These are phyloP conservation scores for Neophaeococcomyces mojaviensis DNA, from an alignment of 2,329 filamentous ascomycete species.

Conservation along the genomic window DNA sequence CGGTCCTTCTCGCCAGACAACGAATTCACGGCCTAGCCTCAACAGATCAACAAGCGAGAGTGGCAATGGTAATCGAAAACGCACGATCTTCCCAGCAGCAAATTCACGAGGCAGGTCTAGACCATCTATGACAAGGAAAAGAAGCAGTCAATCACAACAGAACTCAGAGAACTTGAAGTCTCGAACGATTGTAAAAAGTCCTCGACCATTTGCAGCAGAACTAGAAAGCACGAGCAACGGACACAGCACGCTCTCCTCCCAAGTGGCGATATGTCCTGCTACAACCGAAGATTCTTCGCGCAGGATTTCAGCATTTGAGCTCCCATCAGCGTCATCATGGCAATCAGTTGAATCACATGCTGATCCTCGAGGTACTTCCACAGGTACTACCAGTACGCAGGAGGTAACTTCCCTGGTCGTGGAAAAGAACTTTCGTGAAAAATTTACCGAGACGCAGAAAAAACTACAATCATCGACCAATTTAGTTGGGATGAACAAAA, in stretches of 20 bases:
- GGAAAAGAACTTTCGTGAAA: constrained; percentile 31
- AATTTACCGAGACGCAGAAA: constrained; percentile 29
- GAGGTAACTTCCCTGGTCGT: constrained; percentile 25
- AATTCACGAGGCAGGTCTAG: constrained; percentile 7
- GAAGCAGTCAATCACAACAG: constrained; percentile 1
- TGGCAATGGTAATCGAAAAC: neutral
- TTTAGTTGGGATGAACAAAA: constrained; percentile 13
- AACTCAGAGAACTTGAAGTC: neutral
- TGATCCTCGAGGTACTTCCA: constrained; percentile 5
- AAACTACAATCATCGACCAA: constrained; percentile 16
- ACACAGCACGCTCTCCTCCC: neutral
- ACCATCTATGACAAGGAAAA: constrained; percentile 3
- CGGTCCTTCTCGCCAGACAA: neutral
- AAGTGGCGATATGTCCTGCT: neutral
- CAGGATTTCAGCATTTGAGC: constrained; percentile 14
- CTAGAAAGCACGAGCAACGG: neutral
- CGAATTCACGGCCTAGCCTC: neutral
- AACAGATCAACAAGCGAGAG: neutral
- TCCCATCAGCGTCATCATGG: constrained; percentile 22
- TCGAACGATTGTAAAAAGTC: neutral
- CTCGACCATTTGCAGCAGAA: neutral
- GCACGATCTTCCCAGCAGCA: constrained; percentile 10
- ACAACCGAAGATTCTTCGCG: neutral
- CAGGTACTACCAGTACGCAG: constrained; percentile 11
- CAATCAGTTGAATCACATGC: constrained; percentile 18